A percentile compares a stretch with the other conserved stretches of the same genome.
Conservation (phyloP, 2,329 filamentous ascomycete species). For the Neurospora crassa region DNA sequence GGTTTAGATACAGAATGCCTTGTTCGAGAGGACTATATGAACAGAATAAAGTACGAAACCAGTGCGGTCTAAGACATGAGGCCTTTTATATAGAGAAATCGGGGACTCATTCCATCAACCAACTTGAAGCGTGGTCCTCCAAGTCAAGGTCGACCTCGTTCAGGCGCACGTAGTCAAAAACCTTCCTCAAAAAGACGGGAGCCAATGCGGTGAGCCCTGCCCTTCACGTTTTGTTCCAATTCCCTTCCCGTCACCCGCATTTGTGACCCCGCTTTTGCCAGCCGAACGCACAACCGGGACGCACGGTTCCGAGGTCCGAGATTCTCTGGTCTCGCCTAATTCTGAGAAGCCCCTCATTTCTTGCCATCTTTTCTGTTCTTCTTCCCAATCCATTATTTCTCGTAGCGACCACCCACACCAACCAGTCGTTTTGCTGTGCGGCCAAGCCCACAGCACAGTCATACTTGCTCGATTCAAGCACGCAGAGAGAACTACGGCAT, state of each 20-base stretch:
- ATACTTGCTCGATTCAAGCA: background rate
- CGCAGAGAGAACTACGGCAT: background rate
- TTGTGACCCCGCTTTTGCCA: background rate
- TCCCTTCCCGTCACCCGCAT: background rate
- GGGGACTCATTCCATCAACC: background rate
- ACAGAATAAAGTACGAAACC: background rate
- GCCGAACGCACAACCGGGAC: background rate
- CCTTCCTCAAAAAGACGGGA: background rate
- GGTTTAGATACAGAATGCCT: background rate
- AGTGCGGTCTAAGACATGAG: background rate
- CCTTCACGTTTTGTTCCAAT: background rate
- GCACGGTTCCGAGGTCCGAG: background rate
- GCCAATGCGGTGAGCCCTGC: background rate
- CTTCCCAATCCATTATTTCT: no score
- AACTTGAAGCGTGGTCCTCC: background rate
- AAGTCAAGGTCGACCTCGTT: background rate
- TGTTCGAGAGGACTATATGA: background rate
- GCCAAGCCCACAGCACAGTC: background rate
- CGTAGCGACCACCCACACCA: background rate
- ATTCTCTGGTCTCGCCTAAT: background rate
- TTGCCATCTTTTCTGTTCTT: background rate
- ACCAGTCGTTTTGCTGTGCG: background rate
- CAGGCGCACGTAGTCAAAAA: background rate
- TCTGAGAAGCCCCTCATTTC: background rate
- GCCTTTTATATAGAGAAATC: background rate